phyloP scores from a whole-genome alignment of 1,284 basidiomycete species.

The Wolfiporia cocos region DNA sequence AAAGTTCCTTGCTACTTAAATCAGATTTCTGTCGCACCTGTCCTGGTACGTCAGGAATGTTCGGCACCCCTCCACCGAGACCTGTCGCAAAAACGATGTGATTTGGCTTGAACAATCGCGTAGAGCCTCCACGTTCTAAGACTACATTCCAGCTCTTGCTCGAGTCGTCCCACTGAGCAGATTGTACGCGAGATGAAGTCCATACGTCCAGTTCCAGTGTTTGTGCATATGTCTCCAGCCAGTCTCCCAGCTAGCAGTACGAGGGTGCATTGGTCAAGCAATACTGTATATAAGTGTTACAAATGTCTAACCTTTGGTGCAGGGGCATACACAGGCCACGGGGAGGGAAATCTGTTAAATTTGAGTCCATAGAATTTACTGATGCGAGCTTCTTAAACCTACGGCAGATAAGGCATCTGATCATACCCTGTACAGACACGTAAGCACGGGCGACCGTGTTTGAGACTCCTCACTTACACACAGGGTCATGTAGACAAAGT shows the following conservation, averaged over 20 bases:
- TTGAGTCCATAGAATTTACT: no score
- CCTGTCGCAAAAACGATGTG: conserved; percentile 30
- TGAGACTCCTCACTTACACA: conserved; percentile 37
- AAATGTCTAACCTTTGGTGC: conserved; percentile 27
- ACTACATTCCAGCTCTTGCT: conserved; percentile 27
- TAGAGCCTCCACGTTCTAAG: conserved; percentile 14
- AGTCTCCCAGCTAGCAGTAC: conserved; percentile 32
- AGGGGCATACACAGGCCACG: conserved; percentile 35
- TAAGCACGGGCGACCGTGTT: background rate
- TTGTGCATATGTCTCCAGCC: conserved; percentile 34
- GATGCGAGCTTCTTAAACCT: no score
- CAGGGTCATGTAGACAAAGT: conserved; percentile 54
- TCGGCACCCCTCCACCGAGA: conserved; percentile 27
- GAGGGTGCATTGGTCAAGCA: no score
- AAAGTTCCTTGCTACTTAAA: no score
- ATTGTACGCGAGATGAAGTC: conserved; percentile 22
- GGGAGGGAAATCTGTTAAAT: conserved; percentile 26
- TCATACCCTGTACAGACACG: conserved; percentile 33
- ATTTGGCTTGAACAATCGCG: background rate
- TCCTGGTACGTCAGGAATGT: conserved; percentile 27
- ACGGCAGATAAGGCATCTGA: conserved; percentile 39
- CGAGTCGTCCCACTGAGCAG: conserved; percentile 22
- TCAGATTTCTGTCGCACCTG: conserved; percentile 5
- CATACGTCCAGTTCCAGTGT: conserved; percentile 34
- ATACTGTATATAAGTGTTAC: no score